phyloP scores from a whole-genome alignment of 805 yeast species.

The Hyphopichia homilentoma region DNA sequence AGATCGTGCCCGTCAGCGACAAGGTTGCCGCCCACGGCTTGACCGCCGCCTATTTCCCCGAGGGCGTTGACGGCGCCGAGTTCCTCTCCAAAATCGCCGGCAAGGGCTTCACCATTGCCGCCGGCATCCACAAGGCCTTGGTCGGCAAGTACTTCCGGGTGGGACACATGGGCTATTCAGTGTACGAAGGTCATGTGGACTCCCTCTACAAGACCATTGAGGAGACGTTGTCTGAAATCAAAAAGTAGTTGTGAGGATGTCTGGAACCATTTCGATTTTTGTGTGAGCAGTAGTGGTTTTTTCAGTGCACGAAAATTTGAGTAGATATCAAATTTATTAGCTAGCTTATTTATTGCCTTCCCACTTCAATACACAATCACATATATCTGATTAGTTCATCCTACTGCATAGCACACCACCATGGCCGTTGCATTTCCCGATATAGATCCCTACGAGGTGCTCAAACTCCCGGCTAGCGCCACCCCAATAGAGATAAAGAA shows the following conservation, averaged over 20 bases:
- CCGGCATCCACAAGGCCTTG: slow-evolving; percentile 82
- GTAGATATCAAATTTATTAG: background rate
- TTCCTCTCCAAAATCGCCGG: slow-evolving; percentile 54
- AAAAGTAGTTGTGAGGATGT: too few relatives aligned
- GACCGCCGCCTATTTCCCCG: slow-evolving; percentile 81
- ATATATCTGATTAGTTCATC: background rate
- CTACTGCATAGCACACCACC: too few relatives aligned
- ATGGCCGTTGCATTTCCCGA: slow-evolving; percentile 47
- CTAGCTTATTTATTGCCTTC: background rate
- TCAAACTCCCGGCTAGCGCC: slow-evolving; percentile 39
- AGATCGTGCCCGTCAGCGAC: slow-evolving; percentile 59
- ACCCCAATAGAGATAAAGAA: slow-evolving; percentile 58
- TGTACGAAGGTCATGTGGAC: slow-evolving; percentile 40
- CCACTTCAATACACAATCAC: background rate
- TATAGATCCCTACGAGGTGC: slow-evolving; percentile 58
- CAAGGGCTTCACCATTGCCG: slow-evolving; percentile 77
- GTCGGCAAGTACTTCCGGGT: slow-evolving; percentile 83
- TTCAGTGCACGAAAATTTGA: too few relatives aligned
- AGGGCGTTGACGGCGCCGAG: slow-evolving; percentile 64
- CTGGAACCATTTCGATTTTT: too few relatives aligned
- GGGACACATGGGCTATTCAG: slow-evolving; percentile 92
- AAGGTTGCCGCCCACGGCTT: slow-evolving; percentile 79
- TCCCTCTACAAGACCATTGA: slow-evolving; percentile 29
- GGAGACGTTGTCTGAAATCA: slow-evolving; percentile 25
- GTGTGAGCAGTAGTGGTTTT: too few relatives aligned